Base-by-base conservation (phyloP, 2,329 filamentous ascomycete genomes). In the Xylariales sp. region DNA sequence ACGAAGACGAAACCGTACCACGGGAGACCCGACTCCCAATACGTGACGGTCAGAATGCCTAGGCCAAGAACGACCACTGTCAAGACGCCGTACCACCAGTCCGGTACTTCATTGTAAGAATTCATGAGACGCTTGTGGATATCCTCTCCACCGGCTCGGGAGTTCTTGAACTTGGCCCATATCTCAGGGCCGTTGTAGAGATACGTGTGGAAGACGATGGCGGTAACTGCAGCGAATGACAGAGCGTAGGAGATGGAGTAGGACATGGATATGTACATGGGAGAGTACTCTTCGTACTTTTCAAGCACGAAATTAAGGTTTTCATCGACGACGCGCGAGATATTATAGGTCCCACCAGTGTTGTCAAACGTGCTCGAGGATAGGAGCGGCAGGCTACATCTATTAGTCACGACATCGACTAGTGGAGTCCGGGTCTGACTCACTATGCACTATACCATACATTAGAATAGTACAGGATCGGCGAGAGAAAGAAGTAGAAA, bases 31-130 rank as follows among this genome's bases (percentile, higher is more conserved):
- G 39, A 35, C 7, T 55, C 45, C 48, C 49, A 59, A 10, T 51
- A 51, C 18, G 48, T 40, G 0, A 49, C 46, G 1, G 52, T 55
- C 14, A 58, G 46, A 24, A 65, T 55, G 4, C 61, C 59, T 2
- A 66, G 40, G 1, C 51, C 63, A 6, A 65, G 18, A n/a, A 62
- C 48, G 1, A 60, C 29, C 1, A 60, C 28, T 1, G 62, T 61
- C 19, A 67, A 43, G 2, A 51, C 42, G 2, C 34, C 55, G 36
- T 65, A 68, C 65, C 64, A 68, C 62, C 63, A 66, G 25, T 65
- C 62, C 0, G 63, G 64, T 0, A 60, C 63, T 22, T 63, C 62
- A 2, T 48, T 44, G 32, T 66, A 66, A 1, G 45, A 42, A 43
- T 61, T 61, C 47, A 65, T 65, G 8, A 67, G 46, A 18, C 58